These are phyloP conservation scores for Camellia lanceoleosa DNA, from an alignment of 148 eudicot species.

Conservation along the genomic window DNA sequence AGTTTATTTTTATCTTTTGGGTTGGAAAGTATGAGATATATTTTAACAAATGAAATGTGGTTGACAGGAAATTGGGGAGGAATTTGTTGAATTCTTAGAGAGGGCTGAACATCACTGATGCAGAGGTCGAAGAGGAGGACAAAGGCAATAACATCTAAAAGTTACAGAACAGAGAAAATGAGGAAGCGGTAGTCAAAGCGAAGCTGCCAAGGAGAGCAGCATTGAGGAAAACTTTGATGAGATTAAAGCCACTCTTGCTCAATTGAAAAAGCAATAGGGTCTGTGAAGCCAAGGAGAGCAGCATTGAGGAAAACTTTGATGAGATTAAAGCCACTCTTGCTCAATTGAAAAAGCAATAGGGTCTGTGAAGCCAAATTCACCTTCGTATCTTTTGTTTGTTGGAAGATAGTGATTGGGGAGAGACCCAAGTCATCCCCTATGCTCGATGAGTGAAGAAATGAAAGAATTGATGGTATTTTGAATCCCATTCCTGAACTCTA, in stretches of 20 bases:
- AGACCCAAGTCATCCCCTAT: too few relatives aligned
- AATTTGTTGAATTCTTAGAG: slow-evolving; percentile 93
- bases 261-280: slow-evolving; percentile 82
- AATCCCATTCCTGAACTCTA: background rate
- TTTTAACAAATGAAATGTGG: background rate
- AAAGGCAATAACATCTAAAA: slow-evolving; percentile 21
- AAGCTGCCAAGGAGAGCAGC: slow-evolving; percentile 32
- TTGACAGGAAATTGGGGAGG: slow-evolving; percentile 92
- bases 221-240: slow-evolving; percentile 72
- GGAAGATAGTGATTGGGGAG: background rate
- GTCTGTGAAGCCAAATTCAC: slow-evolving; percentile 37
- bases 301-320: slow-evolving; percentile 61
- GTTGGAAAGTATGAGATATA: background rate
- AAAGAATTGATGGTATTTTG: background rate
- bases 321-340: slow-evolving; percentile 93
- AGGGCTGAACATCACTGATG: slow-evolving; percentile 69
- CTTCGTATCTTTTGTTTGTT: background rate
- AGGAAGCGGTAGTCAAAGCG: slow-evolving; percentile 25
- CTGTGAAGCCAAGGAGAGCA: slow-evolving; percentile 39
- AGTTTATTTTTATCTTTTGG: too few relatives aligned
- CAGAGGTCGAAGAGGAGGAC: slow-evolving; percentile 26
- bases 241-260: slow-evolving; percentile 85
- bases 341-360: slow-evolving; percentile 77
- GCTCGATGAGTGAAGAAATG: background rate
- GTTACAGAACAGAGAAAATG: slow-evolving; percentile 24